Conservation (phyloP, 2,329 filamentous ascomycete species). For the Colletotrichum abscissum region DNA sequence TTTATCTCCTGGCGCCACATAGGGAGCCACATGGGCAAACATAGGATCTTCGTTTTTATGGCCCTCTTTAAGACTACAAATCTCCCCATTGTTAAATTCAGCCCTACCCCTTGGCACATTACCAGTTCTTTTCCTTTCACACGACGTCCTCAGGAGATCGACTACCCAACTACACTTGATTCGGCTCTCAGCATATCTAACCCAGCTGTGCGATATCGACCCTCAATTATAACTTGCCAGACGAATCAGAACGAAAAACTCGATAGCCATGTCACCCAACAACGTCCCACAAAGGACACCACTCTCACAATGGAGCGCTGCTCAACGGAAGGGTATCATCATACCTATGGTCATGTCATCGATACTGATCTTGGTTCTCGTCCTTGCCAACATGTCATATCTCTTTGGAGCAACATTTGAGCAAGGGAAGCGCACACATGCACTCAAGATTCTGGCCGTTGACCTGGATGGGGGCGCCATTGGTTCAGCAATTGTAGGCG, state of each 20-base stretch:
- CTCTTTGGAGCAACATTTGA: conserved; percentile 47
- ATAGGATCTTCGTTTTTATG: not conserved
- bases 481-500: conserved; percentile 44
- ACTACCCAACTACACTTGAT: too few relatives aligned
- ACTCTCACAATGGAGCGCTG: conserved; percentile 16
- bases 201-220: not conserved
- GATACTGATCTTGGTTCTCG: conserved; percentile 13
- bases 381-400: conserved; percentile 39
- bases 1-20: not conserved
- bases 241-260: not conserved
- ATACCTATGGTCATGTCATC: conserved; percentile 16
- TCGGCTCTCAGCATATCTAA: not conserved
- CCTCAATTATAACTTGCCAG: too few relatives aligned
- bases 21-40: not conserved
- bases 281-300: conserved; percentile 5
- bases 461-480: conserved; percentile 47
- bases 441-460: conserved; percentile 43
- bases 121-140: not conserved
- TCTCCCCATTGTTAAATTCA: not conserved
- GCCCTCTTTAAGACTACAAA: not conserved
- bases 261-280: not conserved
- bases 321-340: not conserved
- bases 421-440: conserved; percentile 37
- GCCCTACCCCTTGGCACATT: not conserved
- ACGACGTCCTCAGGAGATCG: not conserved